These are phyloP conservation scores for Leccinum subtestaceum DNA, from an alignment of 768 basidiomycete genomes.

Conservation along the genomic window DNA sequence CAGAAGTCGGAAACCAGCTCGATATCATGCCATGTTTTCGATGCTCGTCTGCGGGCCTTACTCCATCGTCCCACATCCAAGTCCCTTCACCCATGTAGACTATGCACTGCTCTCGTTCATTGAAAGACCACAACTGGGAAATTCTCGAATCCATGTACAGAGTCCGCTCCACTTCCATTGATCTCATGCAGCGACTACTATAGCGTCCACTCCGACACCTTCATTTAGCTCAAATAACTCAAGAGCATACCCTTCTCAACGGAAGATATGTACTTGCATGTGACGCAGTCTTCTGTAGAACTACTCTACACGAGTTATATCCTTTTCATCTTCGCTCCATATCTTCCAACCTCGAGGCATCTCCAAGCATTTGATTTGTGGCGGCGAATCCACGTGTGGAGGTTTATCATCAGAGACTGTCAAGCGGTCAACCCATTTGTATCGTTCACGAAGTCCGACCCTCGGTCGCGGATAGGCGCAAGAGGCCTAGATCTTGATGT, in stretches of 20 bases:
- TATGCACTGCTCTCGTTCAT: slow-evolving; percentile 6
- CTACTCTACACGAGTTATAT: not conserved
- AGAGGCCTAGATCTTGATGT: slow-evolving; percentile 38
- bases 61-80: slow-evolving; percentile 36
- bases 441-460: slow-evolving; percentile 58
- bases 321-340: slow-evolving; percentile 5
- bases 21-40: slow-evolving; percentile 53
- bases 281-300: not conserved
- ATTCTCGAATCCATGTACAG: slow-evolving; percentile 28
- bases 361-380: slow-evolving; percentile 41
- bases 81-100: slow-evolving; percentile 35
- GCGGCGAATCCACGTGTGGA: slow-evolving; percentile 14
- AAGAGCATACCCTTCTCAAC: slow-evolving; percentile 32
- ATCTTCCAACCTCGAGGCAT: slow-evolving; percentile 32
- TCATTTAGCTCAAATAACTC: slow-evolving; percentile 42
- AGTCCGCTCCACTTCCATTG: slow-evolving; percentile 42
- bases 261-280: slow-evolving; percentile 8
- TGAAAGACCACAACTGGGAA: slow-evolving; percentile 32
- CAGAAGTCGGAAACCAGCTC: not conserved
- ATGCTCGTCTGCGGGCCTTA: slow-evolving; percentile 39
- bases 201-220: slow-evolving; percentile 42
- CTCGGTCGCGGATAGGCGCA: slow-evolving; percentile 40
- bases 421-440: slow-evolving; percentile 48
- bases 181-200: slow-evolving; percentile 63
- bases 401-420: slow-evolving; percentile 17